Evolutionary conservation across 2,329 filamentous ascomycete species (phyloP), one percentile per base, ranked within the genome.

Genomic region (Blumeria hordei): DNA sequence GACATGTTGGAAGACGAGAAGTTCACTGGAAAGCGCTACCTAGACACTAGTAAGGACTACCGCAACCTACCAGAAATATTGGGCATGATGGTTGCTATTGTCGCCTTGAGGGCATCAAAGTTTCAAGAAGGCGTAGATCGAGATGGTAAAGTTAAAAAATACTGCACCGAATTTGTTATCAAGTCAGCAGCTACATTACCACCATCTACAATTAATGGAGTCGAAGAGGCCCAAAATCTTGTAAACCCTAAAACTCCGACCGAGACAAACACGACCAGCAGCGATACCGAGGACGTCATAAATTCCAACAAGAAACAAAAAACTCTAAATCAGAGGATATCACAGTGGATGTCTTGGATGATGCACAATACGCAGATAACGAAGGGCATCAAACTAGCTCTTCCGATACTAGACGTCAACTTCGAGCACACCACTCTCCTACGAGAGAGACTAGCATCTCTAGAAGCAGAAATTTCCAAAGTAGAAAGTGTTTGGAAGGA

Each of bases 11-110:
- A 66, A 45, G 62, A 65, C 18, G 55, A 59, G 37, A 32, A 55
- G 47, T 62, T 65, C 56, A 54, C 55, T 51, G 62, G 59, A 10
- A 54, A 47, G 43, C 47, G 50, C 34, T 37, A 47, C 12, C 16
- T 57, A 10, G 16, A 56, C 10, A 18, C 59, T 4, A 51, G 59
- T 28, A 50, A 60, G 6, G 67, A 72, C 54, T 64, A 68, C 10
- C 68, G 69, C 58, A 61, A 60, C 49, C 63, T 65, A 55, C 69
- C 70, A 1, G 66, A 68, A 32, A 65, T 72, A 16, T 65, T 60
- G 47, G 71, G 66, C 21, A 62, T 67, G 2, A 57, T 72, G 16
- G 62, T 74, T 7, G 68, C 73, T 54, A 62, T 75, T 14, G 67
- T 67, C 58, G 69, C 71, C 32, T 67, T 69, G n/a, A 64, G 65